Conservation (phyloP, 768 basidiomycete species). For the Naganishia kalamii region DNA sequence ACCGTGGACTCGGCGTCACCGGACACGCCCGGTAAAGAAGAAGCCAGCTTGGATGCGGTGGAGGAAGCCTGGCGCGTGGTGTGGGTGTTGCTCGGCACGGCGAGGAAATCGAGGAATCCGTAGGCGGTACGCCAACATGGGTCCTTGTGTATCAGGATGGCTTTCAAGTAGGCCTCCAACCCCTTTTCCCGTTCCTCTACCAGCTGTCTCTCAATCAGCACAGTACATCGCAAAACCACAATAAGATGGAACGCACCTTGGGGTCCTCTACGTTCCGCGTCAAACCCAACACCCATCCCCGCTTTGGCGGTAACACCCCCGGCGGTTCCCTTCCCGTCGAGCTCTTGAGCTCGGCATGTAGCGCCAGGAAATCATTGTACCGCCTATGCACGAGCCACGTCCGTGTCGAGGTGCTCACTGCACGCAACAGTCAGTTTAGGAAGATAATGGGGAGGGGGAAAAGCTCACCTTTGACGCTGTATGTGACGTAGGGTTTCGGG, state of each 20-base stretch:
- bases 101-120: conserved; percentile 79
- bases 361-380: conserved; percentile 88
- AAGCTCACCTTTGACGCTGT: conserved; percentile 40
- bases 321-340: conserved; percentile 78
- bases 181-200: conserved; percentile 70
- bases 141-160: conserved; percentile 75
- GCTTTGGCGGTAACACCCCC: conserved; percentile 74
- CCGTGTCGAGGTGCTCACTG: conserved; percentile 75
- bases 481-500: conserved; percentile 41
- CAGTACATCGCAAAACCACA: too few species aligned
- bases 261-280: conserved; percentile 55
- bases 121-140: conserved; percentile 71
- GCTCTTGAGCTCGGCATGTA: conserved; percentile 72
- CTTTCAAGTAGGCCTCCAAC: conserved; percentile 77
- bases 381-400: conserved; percentile 92
- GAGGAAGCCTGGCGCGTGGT: conserved; percentile 14
- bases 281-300: conserved; percentile 55
- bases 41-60: conserved; percentile 26
- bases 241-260: conserved; percentile 43
- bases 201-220: too few species aligned
- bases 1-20: background rate
- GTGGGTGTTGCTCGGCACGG: conserved; percentile 54
- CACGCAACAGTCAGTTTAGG: background rate
- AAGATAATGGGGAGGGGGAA: background rate
- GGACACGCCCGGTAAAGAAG: conserved; percentile 6